These are phyloP conservation scores for Boletus tylopilopsis DNA, from an alignment of 768 basidiomycete species.

Conservation along the genomic window DNA sequence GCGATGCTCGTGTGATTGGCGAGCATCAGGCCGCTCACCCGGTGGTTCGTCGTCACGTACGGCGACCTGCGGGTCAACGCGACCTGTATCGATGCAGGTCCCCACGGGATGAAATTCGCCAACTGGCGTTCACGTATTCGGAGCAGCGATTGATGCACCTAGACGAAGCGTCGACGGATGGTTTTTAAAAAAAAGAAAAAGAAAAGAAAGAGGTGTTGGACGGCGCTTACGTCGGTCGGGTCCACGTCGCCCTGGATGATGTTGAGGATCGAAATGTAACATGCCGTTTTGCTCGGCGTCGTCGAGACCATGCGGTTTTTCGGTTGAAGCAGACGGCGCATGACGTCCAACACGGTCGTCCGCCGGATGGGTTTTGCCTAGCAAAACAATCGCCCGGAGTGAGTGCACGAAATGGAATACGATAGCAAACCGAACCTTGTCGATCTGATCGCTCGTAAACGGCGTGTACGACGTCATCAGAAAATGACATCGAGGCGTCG, in stretches of 20 bases:
- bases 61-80: constrained; percentile 90
- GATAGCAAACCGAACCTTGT: constrained; percentile 65
- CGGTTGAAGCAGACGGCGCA: constrained; percentile 95
- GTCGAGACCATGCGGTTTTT: constrained; percentile 99
- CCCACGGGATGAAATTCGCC: constrained; percentile 99
- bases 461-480: constrained; percentile 99
- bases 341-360: constrained; percentile 97
- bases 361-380: constrained; percentile 94
- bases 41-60: constrained; percentile 83
- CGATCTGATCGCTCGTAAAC: constrained; percentile 94
- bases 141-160: constrained; percentile 97
- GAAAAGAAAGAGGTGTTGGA: too few relatives aligned
- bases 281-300: constrained; percentile 84
- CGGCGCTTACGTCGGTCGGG: constrained; percentile 75
- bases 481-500: constrained; percentile 96
- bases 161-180: neutral
- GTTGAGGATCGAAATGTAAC: constrained; percentile 97
- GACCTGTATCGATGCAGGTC: constrained; percentile 96
- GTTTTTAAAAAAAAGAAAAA: too few relatives aligned
- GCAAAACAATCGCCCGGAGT: neutral
- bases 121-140: constrained; percentile 95
- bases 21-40: constrained; percentile 97
- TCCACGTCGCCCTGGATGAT: constrained; percentile 99
- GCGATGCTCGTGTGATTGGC: constrained; percentile 99
- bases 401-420: too few relatives aligned